phyloP scores from a whole-genome alignment of 2,329 filamentous ascomycete genomes.

The Aplosporella prunicola region DNA sequence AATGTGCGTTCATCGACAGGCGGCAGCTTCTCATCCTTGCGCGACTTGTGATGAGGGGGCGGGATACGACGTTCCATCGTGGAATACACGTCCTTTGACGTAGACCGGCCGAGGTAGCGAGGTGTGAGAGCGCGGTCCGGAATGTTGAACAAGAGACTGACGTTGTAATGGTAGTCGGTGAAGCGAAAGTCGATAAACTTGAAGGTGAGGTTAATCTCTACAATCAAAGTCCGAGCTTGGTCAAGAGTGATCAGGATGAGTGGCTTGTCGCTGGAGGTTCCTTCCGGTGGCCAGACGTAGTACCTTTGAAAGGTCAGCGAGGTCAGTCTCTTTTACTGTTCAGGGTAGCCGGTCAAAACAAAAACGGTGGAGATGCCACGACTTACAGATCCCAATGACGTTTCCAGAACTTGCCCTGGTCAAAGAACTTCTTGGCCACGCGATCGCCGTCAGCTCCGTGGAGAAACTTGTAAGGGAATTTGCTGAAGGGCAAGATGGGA shows the following conservation, averaged over 20 bases:
- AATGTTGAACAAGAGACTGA: slow-evolving; percentile 55
- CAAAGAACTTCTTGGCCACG: slow-evolving; percentile 47
- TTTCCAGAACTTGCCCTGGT: slow-evolving; percentile 46
- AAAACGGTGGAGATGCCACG: slow-evolving; percentile 1
- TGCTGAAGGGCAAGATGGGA: slow-evolving; percentile 39
- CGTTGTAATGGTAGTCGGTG: slow-evolving; percentile 42
- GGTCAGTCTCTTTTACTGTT: not conserved
- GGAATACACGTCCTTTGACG: slow-evolving; percentile 36
- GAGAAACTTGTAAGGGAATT: slow-evolving; percentile 53
- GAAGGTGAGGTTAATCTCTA: slow-evolving; percentile 50
- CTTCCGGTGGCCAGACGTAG: slow-evolving; percentile 50
- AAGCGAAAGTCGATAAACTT: slow-evolving; percentile 48
- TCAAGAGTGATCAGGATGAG: slow-evolving; percentile 57
- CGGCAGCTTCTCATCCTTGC: slow-evolving; percentile 14
- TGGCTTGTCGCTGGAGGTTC: slow-evolving; percentile 37
- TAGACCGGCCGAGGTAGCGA: slow-evolving; percentile 54
- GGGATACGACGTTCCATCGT: slow-evolving; percentile 24
- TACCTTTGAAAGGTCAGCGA: slow-evolving; percentile 42
- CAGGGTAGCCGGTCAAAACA: not conserved
- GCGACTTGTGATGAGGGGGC: slow-evolving; percentile 14
- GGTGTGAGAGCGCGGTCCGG: slow-evolving; percentile 54
- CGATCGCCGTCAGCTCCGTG: slow-evolving; percentile 39
- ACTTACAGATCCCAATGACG: slow-evolving; percentile 70
- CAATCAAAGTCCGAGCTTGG: slow-evolving; percentile 57
- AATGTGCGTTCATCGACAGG: slow-evolving; percentile 29